Conservation (phyloP, 2,329 filamentous ascomycete species). For the Dothideomycetidae sp. region DNA sequence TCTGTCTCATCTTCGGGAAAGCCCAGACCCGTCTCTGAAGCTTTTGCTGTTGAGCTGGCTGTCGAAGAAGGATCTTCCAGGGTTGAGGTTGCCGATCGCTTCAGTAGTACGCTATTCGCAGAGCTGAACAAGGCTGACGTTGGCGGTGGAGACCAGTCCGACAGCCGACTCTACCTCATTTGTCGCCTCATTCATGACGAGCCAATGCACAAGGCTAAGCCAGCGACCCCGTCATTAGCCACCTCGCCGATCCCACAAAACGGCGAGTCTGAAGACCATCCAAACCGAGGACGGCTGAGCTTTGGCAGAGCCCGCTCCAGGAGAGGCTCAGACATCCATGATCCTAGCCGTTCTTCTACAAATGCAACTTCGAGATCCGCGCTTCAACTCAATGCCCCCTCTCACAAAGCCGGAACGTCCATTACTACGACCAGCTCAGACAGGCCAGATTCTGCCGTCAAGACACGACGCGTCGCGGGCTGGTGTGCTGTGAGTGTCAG, state of each 20-base stretch:
- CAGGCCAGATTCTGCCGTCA: constrained; percentile 24
- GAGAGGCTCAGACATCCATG: constrained; percentile 4
- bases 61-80: constrained; percentile 53
- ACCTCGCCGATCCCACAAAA: constrained; percentile 6
- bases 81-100: constrained; percentile 47
- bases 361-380: constrained; percentile 3
- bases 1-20: constrained; percentile 51
- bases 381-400: constrained; percentile 2
- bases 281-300: constrained; percentile 2
- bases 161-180: constrained; percentile 66
- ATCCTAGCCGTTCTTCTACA: constrained; percentile 3
- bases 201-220: constrained; percentile 17
- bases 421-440: constrained; percentile 1
- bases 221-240: neutral
- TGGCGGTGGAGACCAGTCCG: constrained; percentile 47
- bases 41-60: constrained; percentile 64
- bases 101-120: constrained; percentile 73
- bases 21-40: constrained; percentile 62
- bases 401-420: neutral
- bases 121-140: constrained; percentile 68
- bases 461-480: constrained; percentile 55
- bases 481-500: constrained; percentile 68
- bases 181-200: constrained; percentile 59
- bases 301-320: constrained; percentile 3
- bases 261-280: constrained; percentile 6